Evolutionary conservation across 2,329 filamentous ascomycete species (phyloP).

Genomic region (Raffaelea deltoideospora): DNA sequence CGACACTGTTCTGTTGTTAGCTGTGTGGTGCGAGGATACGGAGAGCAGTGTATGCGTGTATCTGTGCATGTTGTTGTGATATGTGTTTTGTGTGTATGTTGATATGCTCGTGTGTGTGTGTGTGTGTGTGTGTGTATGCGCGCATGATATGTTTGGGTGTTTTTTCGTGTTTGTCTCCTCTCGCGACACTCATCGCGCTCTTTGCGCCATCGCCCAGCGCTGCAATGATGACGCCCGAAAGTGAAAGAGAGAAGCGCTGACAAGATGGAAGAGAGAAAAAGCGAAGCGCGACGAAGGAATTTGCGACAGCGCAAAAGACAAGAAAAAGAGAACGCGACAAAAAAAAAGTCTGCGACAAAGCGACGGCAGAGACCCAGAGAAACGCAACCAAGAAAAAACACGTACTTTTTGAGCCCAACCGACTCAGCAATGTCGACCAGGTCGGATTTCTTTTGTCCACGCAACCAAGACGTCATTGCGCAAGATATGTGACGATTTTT

Average conservation of each 20-base stretch:
- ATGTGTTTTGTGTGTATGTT: too few species aligned
- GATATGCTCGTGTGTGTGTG: too few species aligned
- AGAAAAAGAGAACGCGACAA: background rate
- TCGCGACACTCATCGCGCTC: too few species aligned
- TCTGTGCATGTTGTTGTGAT: too few species aligned
- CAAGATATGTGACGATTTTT: too few species aligned
- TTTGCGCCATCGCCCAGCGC: too few species aligned
- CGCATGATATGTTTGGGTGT: too few species aligned
- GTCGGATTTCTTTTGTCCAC: conserved; percentile 69
- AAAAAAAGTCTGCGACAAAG: background rate
- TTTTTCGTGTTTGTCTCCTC: too few species aligned
- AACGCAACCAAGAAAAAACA: background rate
- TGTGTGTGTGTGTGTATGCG: too few species aligned
- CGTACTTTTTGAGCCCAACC: conserved; percentile 57
- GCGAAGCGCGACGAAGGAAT: background rate
- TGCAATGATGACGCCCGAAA: too few species aligned
- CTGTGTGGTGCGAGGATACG: conserved; percentile 1
- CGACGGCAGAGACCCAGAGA: background rate
- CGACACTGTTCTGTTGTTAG: conserved; percentile 34
- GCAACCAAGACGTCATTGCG: conserved; percentile 52
- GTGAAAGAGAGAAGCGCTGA: background rate
- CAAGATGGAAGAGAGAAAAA: background rate
- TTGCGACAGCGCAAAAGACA: background rate
- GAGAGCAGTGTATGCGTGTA: too few species aligned
- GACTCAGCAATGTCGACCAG: conserved; percentile 58